A percentile compares a stretch with the other conserved stretches of the same genome.
These are phyloP conservation scores for Stemphylium beticola DNA, from an alignment of 2,329 filamentous ascomycete genomes.

Conservation along the genomic window DNA sequence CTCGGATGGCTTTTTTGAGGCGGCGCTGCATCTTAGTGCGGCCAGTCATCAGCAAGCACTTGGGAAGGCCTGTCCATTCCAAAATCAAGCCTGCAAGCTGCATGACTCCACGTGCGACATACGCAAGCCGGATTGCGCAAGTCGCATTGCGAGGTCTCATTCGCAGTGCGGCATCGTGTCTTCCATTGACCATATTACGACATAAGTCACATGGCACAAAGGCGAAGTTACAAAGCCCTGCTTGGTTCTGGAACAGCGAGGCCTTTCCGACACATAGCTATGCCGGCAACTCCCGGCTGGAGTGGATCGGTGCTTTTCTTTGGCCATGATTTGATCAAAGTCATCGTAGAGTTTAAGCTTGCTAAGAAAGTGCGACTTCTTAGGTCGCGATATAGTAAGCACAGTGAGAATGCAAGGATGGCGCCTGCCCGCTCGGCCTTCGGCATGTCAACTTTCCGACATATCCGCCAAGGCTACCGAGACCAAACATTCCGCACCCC, in stretches of 20 bases:
- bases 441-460: constrained; percentile 1
- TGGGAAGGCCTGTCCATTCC: background rate
- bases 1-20: background rate
- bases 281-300: background rate
- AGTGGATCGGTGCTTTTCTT: background rate
- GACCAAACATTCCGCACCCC: constrained; percentile 5
- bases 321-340: background rate
- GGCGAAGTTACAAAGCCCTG: too few species aligned
- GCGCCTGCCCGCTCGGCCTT: constrained; percentile 1
- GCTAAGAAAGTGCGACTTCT: background rate
- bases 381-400: background rate
- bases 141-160: too few species aligned
- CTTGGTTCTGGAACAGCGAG: background rate
- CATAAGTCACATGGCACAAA: background rate
- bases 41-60: background rate
- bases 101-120: too few species aligned
- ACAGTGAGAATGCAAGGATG: background rate
- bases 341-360: background rate
- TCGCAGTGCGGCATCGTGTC: too few species aligned
- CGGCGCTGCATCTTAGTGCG: background rate
- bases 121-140: too few species aligned
- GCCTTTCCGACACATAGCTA: background rate
- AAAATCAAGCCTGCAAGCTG: background rate
- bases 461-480: constrained; percentile 10
- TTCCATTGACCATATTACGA: background rate